Base-by-base conservation (phyloP, 192 early-diverging fungal species). In the Phycomyces blakesleeanus region DNA sequence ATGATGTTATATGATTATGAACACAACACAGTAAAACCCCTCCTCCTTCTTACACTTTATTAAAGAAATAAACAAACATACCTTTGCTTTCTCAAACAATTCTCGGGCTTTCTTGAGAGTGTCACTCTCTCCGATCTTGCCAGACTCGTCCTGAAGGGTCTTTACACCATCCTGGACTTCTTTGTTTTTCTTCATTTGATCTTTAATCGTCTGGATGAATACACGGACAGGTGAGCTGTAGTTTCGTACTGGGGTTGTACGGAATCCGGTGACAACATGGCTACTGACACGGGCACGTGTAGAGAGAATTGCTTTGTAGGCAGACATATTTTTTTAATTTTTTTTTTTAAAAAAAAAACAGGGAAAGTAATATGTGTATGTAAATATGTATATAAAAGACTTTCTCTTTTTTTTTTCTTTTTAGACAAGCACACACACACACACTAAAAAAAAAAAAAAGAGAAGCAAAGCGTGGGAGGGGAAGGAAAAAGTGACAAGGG, bases 161-260 rank as follows among this genome's bases (percentile, higher is more conserved):
- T 97, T 94, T 59, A 98, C 87, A 73, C 92, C 89, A 29, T 91
- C 73, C 64, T 96, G 90, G 18, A 99, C 75, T 64, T 98, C 95
- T 76, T 93, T 83, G 78, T 94, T 97, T 78, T 98, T 95, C 75
- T 91, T 83, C 55, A 94, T 82, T 81, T 99, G 96, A 49, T 91
- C 87, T 72, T 89, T 91, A 51, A 98, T 72, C 0, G 93, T 94
- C 55, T 95, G 87, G n/a, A 87, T 75, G 76, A 98, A 98, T 21
- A 86, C 90, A 60, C 80, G 71, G 66, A 95, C 69, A 57, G 91
- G 86, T 1, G 74, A 76, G 47, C 50, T 68, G 47, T 73, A 67
- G 14, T 67, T 56, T 49, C 74, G 74, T 16, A 59, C 61, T 25
- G 63, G 18, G 15, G 29, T 41, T 26, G 20, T 40, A 37, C 49